These are phyloP conservation scores for Pichia cabralensis DNA, from an alignment of 805 yeast species.

Conservation along the genomic window DNA sequence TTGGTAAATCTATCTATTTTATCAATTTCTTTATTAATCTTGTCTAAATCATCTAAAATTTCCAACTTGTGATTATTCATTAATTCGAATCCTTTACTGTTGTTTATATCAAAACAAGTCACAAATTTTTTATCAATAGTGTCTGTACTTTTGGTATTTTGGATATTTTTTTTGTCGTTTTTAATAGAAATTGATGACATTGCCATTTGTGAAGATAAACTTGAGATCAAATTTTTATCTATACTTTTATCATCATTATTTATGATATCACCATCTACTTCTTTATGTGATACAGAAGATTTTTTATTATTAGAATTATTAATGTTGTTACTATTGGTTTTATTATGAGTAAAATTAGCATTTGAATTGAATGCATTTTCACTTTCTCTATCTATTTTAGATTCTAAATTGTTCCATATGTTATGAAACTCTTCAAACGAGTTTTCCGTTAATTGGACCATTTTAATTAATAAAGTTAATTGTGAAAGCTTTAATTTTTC, in stretches of 20 bases:
- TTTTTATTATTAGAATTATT: background rate
- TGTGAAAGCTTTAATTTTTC: constrained; percentile 50
- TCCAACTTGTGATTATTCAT: constrained; percentile 40
- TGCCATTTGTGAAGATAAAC: too few species aligned
- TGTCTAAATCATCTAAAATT: constrained; percentile 38
- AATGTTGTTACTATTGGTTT: background rate
- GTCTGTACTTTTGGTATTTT: too few species aligned
- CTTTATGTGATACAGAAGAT: too few species aligned
- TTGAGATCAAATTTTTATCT: too few species aligned
- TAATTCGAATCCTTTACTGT: constrained; percentile 40
- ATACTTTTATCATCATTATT: too few species aligned
- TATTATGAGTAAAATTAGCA: background rate
- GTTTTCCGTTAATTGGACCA: constrained; percentile 25
- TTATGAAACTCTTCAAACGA: constrained; percentile 23
- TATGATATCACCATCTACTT: too few species aligned
- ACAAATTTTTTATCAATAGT: background rate
- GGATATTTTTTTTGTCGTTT: too few species aligned
- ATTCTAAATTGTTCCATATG: constrained; percentile 19
- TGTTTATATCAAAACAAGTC: constrained; percentile 16
- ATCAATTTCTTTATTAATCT: constrained; percentile 42
- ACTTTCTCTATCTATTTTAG: background rate
- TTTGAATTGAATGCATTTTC: background rate
- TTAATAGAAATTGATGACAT: too few species aligned
- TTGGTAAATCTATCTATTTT: constrained; percentile 35
- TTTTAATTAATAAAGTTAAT: constrained; percentile 31